phyloP scores from a whole-genome alignment of 306 rosid species.

The Myrica gale region DNA sequence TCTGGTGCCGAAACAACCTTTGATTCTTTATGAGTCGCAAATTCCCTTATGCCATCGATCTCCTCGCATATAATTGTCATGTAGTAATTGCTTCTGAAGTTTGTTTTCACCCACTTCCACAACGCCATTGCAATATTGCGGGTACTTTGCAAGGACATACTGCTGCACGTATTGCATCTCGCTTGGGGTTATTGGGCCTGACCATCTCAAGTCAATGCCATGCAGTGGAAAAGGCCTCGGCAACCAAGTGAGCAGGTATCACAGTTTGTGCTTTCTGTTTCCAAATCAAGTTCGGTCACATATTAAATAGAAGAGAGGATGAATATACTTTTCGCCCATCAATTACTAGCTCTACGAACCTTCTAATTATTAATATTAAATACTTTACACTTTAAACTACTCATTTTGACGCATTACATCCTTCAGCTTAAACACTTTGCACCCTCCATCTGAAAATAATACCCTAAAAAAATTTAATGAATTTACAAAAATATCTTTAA shows the following conservation, averaged over 20 bases:
- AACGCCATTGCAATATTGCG: constrained; percentile 60
- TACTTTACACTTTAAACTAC: too few relatives aligned
- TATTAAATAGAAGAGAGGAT: neutral
- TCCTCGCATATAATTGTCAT: constrained; percentile 53
- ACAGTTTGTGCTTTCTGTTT: constrained; percentile 54
- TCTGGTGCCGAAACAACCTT: constrained; percentile 62
- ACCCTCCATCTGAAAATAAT: too few relatives aligned
- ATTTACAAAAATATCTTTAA: too few relatives aligned
- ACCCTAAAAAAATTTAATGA: too few relatives aligned
- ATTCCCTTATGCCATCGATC: constrained; percentile 55
- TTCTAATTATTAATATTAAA: too few relatives aligned
- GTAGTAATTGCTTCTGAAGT: constrained; percentile 56
- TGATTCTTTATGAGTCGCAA: constrained; percentile 69
- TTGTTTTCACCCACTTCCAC: constrained; percentile 44
- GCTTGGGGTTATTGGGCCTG: constrained; percentile 82
- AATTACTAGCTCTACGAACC: too few relatives aligned
- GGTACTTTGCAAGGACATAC: constrained; percentile 79
- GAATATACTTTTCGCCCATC: too few relatives aligned
- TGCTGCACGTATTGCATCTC: constrained; percentile 80
- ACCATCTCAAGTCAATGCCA: constrained; percentile 78
- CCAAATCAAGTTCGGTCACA: neutral
- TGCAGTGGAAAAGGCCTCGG: constrained; percentile 78
- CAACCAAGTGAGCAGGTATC: constrained; percentile 73
- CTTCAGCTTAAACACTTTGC: too few relatives aligned
- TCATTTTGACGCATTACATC: too few relatives aligned